Evolutionary conservation across 1,284 basidiomycete genomes (phyloP).

Genomic region (Microbotryomycetes sp.): DNA sequence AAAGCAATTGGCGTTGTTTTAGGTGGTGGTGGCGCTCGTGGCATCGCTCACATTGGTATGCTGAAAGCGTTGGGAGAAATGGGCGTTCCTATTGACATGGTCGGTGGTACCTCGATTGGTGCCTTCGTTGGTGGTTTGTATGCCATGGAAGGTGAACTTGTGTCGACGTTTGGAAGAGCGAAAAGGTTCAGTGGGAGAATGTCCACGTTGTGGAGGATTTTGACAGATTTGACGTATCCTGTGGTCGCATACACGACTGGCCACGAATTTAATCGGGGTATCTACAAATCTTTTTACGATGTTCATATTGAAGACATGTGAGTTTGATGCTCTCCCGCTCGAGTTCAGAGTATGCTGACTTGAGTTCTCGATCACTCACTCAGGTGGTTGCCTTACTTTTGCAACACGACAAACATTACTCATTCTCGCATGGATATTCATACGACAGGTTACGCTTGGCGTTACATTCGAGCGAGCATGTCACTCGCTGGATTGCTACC

Average conservation of each 20-base stretch:
- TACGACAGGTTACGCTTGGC: constrained; percentile 49
- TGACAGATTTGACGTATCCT: constrained; percentile 94
- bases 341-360: neutral
- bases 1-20: constrained; percentile 90
- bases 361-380: constrained; percentile 3
- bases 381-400: constrained; percentile 94
- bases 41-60: constrained; percentile 86
- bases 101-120: constrained; percentile 78
- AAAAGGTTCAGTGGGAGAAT: constrained; percentile 86
- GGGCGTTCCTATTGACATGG: constrained; percentile 82
- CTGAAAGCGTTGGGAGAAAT: constrained; percentile 86
- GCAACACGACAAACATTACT: constrained; percentile 98
- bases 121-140: constrained; percentile 93
- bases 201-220: constrained; percentile 88
- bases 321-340: neutral
- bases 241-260: constrained; percentile 96
- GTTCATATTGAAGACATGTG: constrained; percentile 71
- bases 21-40: constrained; percentile 91
- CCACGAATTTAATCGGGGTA: constrained; percentile 75
- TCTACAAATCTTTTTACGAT: constrained; percentile 86
- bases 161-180: constrained; percentile 77
- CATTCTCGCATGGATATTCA: constrained; percentile 96
- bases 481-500: constrained; percentile 90
- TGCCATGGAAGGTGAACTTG: constrained; percentile 83
- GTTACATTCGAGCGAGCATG: constrained; percentile 84